A percentile compares a stretch with the other conserved stretches of the same genome.
Conservation (phyloP, 2,329 filamentous ascomycete genomes). For the Penicillium crustosum region DNA sequence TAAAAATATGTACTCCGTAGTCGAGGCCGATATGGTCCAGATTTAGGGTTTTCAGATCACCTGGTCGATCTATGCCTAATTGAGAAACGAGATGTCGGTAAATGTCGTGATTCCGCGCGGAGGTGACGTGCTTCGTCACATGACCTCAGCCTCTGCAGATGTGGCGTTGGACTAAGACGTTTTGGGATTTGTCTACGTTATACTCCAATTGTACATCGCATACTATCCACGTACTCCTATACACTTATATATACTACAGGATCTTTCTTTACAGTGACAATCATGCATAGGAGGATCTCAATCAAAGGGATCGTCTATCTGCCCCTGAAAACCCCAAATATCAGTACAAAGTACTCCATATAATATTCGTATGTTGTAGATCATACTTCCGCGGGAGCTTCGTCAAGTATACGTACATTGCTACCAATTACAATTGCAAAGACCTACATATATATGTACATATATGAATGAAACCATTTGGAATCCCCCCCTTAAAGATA, state of each 20-base stretch:
- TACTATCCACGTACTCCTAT: too few relatives aligned
- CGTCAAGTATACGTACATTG: too few relatives aligned
- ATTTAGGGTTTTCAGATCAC: conserved; percentile 1
- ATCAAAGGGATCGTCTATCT: conserved; percentile 3
- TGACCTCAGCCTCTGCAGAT: conserved; percentile 9
- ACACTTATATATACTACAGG: neutral
- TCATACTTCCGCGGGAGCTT: neutral
- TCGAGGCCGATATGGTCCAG: neutral
- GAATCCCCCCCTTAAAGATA: neutral
- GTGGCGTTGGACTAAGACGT: conserved; percentile 2
- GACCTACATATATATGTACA: neutral
- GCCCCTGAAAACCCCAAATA: conserved; percentile 21
- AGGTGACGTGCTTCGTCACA: conserved; percentile 27
- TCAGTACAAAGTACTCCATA: neutral
- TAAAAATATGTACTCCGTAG: too few relatives aligned
- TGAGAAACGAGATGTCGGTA: neutral
- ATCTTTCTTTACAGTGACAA: neutral
- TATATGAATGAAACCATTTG: neutral
- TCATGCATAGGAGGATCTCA: neutral
- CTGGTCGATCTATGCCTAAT: conserved; percentile 8
- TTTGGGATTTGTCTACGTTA: neutral
- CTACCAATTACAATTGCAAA: neutral
- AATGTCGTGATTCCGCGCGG: conserved; percentile 26
- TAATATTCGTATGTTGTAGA: neutral
- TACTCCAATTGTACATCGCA: neutral